Evolutionary conservation across 23 red algal genomes (phyloP), one percentile per base, ranked within the genome.

Genomic region (Rhodosorus marinus): DNA sequence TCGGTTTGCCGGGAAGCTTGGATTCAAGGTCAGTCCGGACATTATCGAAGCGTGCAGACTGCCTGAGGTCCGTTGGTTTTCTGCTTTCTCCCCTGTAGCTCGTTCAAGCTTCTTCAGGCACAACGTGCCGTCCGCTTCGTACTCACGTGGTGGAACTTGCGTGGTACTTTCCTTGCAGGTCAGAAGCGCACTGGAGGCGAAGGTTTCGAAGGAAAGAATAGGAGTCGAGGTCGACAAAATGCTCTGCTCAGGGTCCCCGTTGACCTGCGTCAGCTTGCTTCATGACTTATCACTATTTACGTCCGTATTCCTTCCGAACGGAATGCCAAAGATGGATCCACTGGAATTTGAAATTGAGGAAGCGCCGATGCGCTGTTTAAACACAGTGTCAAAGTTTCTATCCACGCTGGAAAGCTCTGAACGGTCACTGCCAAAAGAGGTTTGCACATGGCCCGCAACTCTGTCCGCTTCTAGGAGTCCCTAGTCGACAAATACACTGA

Each of bases 121-220:
- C n/a, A n/a, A n/a, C n/a, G n/a, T n/a, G n/a, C n/a, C n/a, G n/a
- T n/a, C n/a, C n/a, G n/a, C n/a, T n/a, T n/a, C n/a, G n/a, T n/a
- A n/a, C n/a, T n/a, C n/a, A n/a, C n/a, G n/a, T n/a, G n/a, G n/a
- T n/a, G n/a, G n/a, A n/a, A n/a, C n/a, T n/a, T n/a, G n/a, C n/a
- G n/a, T n/a, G n/a, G n/a, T n/a, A n/a, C n/a, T n/a, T n/a, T n/a
- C n/a, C n/a, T n/a, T n/a, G n/a, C n/a, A n/a, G n/a, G n/a, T n/a
- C n/a, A n/a, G n/a, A n/a, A n/a, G n/a, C n/a, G 77, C 76, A 19
- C 63, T 94, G 5, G 35, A 33, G 2, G 54, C 52, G 1, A 94
- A 94, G 47, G 77, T 94, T 8, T 82, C 74, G 14, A 69, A 79
- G 6, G 87, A 94, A 29, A 57, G 87, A 26, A 55, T 94, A 26